Conservation (phyloP, 805 yeast species). For the Metschnikowia hibisci region DNA sequence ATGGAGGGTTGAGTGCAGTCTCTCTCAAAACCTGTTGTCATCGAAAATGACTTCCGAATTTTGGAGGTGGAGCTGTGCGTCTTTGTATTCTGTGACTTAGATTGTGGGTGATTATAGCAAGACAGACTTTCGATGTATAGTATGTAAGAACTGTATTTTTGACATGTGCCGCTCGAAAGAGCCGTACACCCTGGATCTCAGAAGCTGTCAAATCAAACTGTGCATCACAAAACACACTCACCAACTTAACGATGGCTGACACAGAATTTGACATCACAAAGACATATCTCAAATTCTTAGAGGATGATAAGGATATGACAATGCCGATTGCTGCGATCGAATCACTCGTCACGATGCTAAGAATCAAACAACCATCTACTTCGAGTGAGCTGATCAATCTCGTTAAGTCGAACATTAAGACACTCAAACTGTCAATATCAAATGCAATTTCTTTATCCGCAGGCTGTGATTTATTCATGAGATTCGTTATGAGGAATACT, state of each 20-base stretch:
- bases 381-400: slow-evolving; percentile 87
- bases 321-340: slow-evolving; percentile 99
- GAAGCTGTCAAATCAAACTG: background rate
- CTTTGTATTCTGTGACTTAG: no score
- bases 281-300: slow-evolving; percentile 73
- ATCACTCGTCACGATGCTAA: slow-evolving; percentile 77
- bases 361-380: slow-evolving; percentile 83
- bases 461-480: slow-evolving; percentile 93
- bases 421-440: slow-evolving; percentile 72
- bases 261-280: slow-evolving; percentile 68
- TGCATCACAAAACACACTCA: background rate
- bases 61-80: no score
- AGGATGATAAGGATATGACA: slow-evolving; percentile 93
- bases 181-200: background rate
- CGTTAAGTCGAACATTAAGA: slow-evolving; percentile 70
- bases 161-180: background rate
- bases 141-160: no score
- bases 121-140: no score
- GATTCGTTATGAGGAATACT: slow-evolving; percentile 86
- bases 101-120: no score
- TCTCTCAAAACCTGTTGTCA: no score
- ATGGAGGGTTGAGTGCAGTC: no score
- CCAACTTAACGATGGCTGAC: slow-evolving; percentile 3
- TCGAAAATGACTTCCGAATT: no score
- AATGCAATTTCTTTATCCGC: slow-evolving; percentile 93